phyloP scores from a whole-genome alignment of 2,329 filamentous ascomycete species.

The Neoscytalidium dimidiatum region DNA sequence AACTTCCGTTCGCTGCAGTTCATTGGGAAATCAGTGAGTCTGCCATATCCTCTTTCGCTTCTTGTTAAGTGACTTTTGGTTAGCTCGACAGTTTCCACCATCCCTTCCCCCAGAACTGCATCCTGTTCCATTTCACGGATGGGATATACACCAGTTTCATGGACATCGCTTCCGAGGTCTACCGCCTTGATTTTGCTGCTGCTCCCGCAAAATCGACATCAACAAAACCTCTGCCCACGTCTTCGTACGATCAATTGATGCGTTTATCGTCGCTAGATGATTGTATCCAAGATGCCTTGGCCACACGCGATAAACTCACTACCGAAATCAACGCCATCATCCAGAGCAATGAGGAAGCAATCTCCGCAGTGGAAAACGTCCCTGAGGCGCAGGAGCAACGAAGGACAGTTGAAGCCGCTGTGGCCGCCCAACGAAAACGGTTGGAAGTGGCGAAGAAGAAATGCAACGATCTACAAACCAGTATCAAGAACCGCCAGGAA shows the following conservation, averaged over 20 bases:
- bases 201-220: slow-evolving; percentile 45
- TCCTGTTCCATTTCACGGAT: slow-evolving; percentile 83
- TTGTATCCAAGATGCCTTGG: slow-evolving; percentile 85
- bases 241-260: slow-evolving; percentile 87
- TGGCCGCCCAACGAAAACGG: slow-evolving; percentile 65
- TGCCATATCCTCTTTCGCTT: neutral
- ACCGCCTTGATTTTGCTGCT: slow-evolving; percentile 31
- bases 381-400: slow-evolving; percentile 46
- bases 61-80: neutral
- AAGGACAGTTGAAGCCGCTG: slow-evolving; percentile 50
- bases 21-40: slow-evolving; percentile 63
- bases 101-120: slow-evolving; percentile 75
- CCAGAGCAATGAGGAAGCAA: slow-evolving; percentile 38
- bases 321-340: slow-evolving; percentile 69
- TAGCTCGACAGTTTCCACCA: slow-evolving; percentile 64
- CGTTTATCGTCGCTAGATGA: slow-evolving; percentile 84
- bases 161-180: slow-evolving; percentile 59
- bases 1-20: slow-evolving; percentile 75
- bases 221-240: slow-evolving; percentile 60
- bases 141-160: slow-evolving; percentile 78
- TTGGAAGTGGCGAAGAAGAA: slow-evolving; percentile 63
- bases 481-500: slow-evolving; percentile 64
- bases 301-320: slow-evolving; percentile 72
- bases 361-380: slow-evolving; percentile 38
- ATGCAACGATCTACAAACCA: slow-evolving; percentile 67